phyloP scores from a whole-genome alignment of 805 yeast species.

The Naumovozyma baii region DNA sequence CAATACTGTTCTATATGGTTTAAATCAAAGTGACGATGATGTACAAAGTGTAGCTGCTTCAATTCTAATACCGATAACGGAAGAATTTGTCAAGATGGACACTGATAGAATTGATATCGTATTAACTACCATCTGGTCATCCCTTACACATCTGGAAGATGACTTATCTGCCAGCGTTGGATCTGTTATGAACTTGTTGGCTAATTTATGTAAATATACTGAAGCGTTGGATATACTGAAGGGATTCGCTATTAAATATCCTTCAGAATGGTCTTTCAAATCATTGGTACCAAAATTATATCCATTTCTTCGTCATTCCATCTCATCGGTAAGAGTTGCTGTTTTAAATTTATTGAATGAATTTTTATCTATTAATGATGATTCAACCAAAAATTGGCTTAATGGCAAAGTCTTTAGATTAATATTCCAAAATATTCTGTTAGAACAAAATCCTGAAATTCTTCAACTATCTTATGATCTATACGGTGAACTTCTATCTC shows the following conservation, averaged over 20 bases:
- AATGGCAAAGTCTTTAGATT: conserved; percentile 64
- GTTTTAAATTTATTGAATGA: conserved; percentile 74
- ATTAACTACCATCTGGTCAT: conserved; percentile 78
- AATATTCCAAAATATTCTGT: conserved; percentile 73
- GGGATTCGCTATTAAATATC: conserved; percentile 42
- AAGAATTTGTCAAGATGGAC: conserved; percentile 67
- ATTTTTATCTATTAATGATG: conserved; percentile 52
- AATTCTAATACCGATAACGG: conserved; percentile 79
- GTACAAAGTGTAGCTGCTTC: conserved; percentile 97
- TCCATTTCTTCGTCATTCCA: conserved; percentile 90
- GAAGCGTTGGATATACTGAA: conserved; percentile 69
- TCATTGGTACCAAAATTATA: conserved; percentile 79
- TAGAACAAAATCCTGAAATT: conserved; percentile 79
- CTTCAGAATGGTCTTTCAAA: conserved; percentile 50
- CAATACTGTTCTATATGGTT: conserved; percentile 77
- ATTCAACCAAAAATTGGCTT: conserved; percentile 58
- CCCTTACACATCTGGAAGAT: conserved; percentile 74
- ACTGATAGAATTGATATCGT: conserved; percentile 37
- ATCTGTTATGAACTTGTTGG: conserved; percentile 86
- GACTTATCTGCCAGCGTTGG: conserved; percentile 93
- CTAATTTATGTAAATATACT: conserved; percentile 74
- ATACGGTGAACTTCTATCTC: conserved; percentile 45
- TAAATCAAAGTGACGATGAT: conserved; percentile 77
- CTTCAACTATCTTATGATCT: conserved; percentile 52
- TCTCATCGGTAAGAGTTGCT: conserved; percentile 80